phyloP scores from a whole-genome alignment of 2,329 filamentous ascomycete species.

The Cryoendolithus antarcticus region DNA sequence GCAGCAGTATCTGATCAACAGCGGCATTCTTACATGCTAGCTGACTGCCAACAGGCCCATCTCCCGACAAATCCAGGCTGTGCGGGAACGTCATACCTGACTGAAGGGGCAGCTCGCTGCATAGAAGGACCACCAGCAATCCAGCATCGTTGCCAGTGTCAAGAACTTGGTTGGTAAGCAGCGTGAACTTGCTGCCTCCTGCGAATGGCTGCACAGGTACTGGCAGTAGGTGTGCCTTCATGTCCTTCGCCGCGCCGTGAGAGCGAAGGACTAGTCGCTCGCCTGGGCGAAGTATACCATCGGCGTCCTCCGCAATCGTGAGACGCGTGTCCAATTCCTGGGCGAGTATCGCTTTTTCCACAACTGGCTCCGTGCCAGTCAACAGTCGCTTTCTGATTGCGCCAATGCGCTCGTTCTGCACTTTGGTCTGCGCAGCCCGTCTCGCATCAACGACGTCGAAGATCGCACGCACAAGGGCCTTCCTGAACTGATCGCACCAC shows the following conservation, averaged over 20 bases:
- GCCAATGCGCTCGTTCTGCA: conserved; percentile 75
- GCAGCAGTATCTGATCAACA: conserved; percentile 65
- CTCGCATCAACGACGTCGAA: conserved; percentile 85
- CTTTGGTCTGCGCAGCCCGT: conserved; percentile 74
- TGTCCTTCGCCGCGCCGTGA: conserved; percentile 53
- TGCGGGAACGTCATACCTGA: conserved; percentile 42
- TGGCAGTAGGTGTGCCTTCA: conserved; percentile 66
- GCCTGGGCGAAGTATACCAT: conserved; percentile 59
- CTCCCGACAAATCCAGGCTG: conserved; percentile 61
- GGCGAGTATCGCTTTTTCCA: conserved; percentile 46
- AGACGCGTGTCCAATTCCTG: conserved; percentile 5
- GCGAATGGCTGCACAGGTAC: conserved; percentile 62
- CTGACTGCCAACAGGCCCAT: conserved; percentile 43
- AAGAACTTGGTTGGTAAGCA: conserved; percentile 67
- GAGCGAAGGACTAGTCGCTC: conserved; percentile 60
- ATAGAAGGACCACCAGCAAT: conserved; percentile 72
- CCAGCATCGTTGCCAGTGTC: conserved; percentile 52
- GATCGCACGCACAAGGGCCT: conserved; percentile 71
- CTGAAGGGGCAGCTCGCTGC: conserved; percentile 45
- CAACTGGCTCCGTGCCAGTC: conserved; percentile 70
- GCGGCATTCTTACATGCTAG: conserved; percentile 80
- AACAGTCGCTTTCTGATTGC: conserved; percentile 80
- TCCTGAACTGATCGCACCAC: conserved; percentile 95
- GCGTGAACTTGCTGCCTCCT: conserved; percentile 61
- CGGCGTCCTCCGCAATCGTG: conserved; percentile 66